A percentile compares a stretch with the other conserved stretches of the same genome.
These are phyloP conservation scores for Alternaria arborescens DNA, from an alignment of 2,329 filamentous ascomycete species.

Conservation along the genomic window DNA sequence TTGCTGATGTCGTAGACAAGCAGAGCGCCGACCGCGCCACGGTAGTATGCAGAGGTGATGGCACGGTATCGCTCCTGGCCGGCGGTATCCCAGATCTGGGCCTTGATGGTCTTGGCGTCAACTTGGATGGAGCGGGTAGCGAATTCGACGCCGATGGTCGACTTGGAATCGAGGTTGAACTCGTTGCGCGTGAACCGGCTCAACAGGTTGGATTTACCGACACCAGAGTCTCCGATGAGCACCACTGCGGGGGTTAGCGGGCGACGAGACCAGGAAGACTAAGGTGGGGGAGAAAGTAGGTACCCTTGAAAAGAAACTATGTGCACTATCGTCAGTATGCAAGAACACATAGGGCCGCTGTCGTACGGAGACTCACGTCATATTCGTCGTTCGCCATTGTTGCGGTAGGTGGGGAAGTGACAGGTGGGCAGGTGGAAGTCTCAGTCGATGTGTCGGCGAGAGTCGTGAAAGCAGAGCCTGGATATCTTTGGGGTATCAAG, in stretches of 20 bases:
- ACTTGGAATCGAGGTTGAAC: constrained; percentile 99
- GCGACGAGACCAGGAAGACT: constrained; percentile 25
- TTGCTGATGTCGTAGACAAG: constrained; percentile 99
- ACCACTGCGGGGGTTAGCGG: constrained; percentile 72
- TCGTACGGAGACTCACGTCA: constrained; percentile 74
- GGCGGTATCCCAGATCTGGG: constrained; percentile 99
- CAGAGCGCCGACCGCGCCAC: constrained; percentile 93
- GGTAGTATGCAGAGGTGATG: constrained; percentile 99
- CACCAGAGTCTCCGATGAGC: constrained; percentile 97
- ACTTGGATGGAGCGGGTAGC: constrained; percentile 98
- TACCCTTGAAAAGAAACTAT: constrained; percentile 99
- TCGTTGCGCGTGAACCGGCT: constrained; percentile 99
- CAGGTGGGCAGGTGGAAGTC: constrained; percentile 12
- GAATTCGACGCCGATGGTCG: constrained; percentile 99
- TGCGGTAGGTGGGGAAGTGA: constrained; percentile 43
- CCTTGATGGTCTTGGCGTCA: constrained; percentile 99
- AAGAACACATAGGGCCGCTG: constrained; percentile 23
- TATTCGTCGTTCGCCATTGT: constrained; percentile 99
- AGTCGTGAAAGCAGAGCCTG: background rate
- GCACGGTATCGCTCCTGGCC: constrained; percentile 99
- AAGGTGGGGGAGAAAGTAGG: constrained; percentile 21
- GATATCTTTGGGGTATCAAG: constrained; percentile 2
- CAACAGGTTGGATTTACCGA: constrained; percentile 99
- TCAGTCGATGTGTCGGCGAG: background rate
- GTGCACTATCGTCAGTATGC: constrained; percentile 34